Conservation (phyloP, 108 stramenopile genomes). For the Skeletonema menzelii region DNA sequence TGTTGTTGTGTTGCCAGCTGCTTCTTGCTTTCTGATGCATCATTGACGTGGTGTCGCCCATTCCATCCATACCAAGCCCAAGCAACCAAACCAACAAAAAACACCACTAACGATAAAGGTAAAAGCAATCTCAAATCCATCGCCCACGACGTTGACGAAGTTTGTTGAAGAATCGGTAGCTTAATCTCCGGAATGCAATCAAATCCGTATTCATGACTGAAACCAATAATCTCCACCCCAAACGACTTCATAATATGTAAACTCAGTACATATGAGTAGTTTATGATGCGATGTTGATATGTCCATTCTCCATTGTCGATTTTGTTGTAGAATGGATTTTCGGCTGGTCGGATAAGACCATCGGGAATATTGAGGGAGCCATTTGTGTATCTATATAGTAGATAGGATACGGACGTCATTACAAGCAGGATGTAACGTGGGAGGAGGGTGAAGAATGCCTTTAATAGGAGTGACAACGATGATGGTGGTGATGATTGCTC, state of each 20-base stretch:
- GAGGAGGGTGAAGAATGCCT: conserved; percentile 26
- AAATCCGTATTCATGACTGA: conserved; percentile 84
- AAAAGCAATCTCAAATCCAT: conserved; percentile 56
- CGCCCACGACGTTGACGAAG: not conserved
- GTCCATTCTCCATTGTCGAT: conserved; percentile 12
- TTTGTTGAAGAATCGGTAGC: not conserved
- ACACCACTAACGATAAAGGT: conserved; percentile 30
- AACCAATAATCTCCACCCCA: conserved; percentile 70
- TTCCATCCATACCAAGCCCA: conserved; percentile 29
- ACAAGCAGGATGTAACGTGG: conserved; percentile 56
- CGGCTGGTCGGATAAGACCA: conserved; percentile 83
- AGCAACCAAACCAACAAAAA: conserved; percentile 19
- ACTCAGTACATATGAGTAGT: conserved; percentile 66
- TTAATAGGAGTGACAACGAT: not conserved
- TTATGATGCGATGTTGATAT: conserved; percentile 16
- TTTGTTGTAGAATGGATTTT: conserved; percentile 76
- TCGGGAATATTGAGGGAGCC: conserved; percentile 70
- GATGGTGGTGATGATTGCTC: not conserved
- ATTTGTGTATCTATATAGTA: conserved; percentile 48
- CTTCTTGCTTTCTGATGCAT: not conserved
- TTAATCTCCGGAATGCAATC: conserved; percentile 68
- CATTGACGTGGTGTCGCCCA: not conserved
- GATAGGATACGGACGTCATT: conserved; percentile 38
- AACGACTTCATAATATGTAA: conserved; percentile 64
- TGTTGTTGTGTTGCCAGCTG: not conserved